phyloP scores from a whole-genome alignment of 352 stramenopile species.

The Achlya hypogyna region DNA sequence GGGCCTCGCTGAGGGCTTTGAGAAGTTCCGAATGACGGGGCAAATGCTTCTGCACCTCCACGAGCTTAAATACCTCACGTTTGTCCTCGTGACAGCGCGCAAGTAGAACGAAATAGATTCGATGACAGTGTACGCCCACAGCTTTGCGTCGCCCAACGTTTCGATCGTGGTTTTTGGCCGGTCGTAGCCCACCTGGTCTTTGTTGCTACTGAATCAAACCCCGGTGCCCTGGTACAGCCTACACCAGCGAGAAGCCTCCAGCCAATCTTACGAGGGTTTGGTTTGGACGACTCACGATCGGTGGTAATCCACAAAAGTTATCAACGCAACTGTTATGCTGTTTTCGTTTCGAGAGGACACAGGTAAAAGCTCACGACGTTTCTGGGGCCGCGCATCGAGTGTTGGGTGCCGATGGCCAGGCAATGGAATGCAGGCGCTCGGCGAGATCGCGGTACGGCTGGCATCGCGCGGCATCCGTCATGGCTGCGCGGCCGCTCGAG shows the following conservation, averaged over 20 bases:
- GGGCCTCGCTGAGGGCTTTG: slow-evolving; percentile 5
- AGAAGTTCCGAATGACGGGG: slow-evolving; percentile 12
- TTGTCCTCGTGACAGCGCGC: background rate
- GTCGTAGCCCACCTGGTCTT: too few relatives aligned
- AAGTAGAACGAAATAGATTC: background rate
- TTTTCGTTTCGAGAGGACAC: too few relatives aligned
- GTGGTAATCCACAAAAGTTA: background rate
- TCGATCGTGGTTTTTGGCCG: too few relatives aligned
- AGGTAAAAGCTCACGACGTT: too few relatives aligned
- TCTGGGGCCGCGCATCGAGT: background rate
- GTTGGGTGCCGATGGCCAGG: slow-evolving; percentile 28
- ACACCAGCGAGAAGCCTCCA: too few relatives aligned
- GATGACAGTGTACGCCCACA: background rate
- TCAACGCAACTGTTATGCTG: background rate
- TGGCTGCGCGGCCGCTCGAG: slow-evolving; percentile 69
- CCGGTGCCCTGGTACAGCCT: too few relatives aligned
- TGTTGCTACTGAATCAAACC: too few relatives aligned
- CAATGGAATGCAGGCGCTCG: slow-evolving; percentile 41
- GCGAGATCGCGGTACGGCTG: slow-evolving; percentile 63
- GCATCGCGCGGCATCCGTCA: slow-evolving; percentile 62
- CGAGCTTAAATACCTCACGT: background rate
- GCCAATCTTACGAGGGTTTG: too few relatives aligned
- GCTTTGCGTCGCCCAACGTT: too few relatives aligned
- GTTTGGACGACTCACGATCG: too few relatives aligned
- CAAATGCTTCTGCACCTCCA: slow-evolving; percentile 1